Conservation (phyloP, 441 rosid species). For the Gossypium gossypioides region DNA sequence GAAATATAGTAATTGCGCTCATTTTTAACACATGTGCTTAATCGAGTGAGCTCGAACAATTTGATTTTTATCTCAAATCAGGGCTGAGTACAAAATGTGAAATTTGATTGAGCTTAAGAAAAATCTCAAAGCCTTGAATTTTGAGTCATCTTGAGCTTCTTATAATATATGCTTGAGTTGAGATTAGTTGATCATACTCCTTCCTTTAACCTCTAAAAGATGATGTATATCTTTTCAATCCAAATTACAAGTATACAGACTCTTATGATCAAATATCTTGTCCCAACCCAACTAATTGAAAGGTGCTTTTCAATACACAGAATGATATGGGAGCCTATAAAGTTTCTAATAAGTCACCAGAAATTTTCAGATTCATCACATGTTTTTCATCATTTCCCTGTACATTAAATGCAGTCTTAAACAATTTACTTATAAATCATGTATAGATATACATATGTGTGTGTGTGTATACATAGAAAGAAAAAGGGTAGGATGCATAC, state of each 20-base stretch:
- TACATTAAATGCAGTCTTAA: not conserved
- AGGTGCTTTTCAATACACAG: not conserved
- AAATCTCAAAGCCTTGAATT: no score
- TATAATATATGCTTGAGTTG: no score
- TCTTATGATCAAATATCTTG: not conserved
- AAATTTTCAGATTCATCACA: not conserved
- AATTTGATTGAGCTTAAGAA: no score
- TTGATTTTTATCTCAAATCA: no score
- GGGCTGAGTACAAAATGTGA: no score
- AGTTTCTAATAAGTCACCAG: not conserved
- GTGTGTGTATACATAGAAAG: not conserved
- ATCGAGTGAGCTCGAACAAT: no score
- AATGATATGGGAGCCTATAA: not conserved
- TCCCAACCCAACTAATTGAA: not conserved
- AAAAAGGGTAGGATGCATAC: conserved; percentile 29
- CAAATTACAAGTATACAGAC: not conserved
- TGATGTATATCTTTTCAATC: not conserved
- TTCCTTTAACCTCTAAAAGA: no score
- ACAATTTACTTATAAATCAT: not conserved
- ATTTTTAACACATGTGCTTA: no score
- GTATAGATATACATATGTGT: not conserved
- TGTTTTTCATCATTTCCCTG: not conserved
- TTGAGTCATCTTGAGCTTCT: no score
- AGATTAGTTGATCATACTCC: no score
- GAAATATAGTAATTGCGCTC: no score